Evolutionary conservation across 140 eudicot species (phyloP).

Genomic region (Anethum foeniculum): DNA sequence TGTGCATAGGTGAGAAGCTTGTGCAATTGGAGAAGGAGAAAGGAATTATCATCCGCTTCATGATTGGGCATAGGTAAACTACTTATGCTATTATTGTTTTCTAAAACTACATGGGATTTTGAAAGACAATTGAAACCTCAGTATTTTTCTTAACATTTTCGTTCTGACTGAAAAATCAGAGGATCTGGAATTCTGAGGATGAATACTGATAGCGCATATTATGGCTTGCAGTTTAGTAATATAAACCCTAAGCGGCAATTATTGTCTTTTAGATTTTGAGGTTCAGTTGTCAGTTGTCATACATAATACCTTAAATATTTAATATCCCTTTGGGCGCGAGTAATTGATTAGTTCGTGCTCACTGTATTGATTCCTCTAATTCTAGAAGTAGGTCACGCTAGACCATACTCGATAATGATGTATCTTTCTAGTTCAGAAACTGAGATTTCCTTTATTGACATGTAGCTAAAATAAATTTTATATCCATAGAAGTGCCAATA

Average conservation of each 20-base stretch:
- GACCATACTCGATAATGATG: neutral
- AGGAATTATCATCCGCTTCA: constrained; percentile 71
- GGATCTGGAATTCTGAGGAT: neutral
- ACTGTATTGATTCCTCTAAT: neutral
- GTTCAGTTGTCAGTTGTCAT: neutral
- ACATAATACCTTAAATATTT: neutral
- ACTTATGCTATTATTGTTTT: neutral
- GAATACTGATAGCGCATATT: neutral
- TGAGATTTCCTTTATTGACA: neutral
- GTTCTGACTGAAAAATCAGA: neutral
- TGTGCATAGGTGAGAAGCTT: constrained; percentile 41
- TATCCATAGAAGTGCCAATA: neutral
- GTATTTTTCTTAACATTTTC: neutral
- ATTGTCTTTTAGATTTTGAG: neutral
- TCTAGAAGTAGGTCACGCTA: neutral
- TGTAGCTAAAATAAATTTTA: neutral
- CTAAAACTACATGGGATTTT: neutral
- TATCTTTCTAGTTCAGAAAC: neutral
- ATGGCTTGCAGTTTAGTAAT: neutral
- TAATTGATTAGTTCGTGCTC: neutral
- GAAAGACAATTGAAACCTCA: neutral
- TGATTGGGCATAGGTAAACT: constrained; percentile 77
- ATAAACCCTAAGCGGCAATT: neutral
- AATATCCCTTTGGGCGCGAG: neutral
- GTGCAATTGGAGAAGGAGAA: constrained; percentile 67